Evolutionary conservation across 179 eudicot species (phyloP).

Genomic region (Dionaea muscipula): DNA sequence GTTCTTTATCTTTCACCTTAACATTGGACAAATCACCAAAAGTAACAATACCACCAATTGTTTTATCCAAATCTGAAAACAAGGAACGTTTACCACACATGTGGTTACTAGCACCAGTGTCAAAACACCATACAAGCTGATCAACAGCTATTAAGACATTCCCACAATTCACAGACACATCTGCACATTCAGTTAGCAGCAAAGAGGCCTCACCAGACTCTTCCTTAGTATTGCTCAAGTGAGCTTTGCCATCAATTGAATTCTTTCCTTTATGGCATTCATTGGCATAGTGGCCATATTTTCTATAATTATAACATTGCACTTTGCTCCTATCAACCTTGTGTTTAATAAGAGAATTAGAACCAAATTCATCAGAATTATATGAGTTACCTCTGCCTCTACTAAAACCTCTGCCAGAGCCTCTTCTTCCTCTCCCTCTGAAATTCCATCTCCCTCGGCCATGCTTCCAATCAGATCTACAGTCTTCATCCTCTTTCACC

Average conservation of each 20-base stretch:
- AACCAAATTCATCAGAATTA: not conserved
- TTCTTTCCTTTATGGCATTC: no score
- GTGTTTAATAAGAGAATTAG: no score
- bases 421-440: not conserved
- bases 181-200: no score
- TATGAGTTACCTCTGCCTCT: not conserved
- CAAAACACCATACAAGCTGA: conserved; percentile 11
- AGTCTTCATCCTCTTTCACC: no score
- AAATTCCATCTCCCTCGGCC: not conserved
- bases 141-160: not conserved
- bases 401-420: not conserved
- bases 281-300: no score
- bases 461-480: not conserved
- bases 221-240: no score
- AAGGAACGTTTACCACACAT: conserved; percentile 6
- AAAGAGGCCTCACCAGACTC: no score
- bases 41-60: no score
- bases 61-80: conserved; percentile 3
- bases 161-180: no score
- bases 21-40: not conserved
- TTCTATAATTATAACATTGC: conserved; percentile 5
- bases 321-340: not conserved
- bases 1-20: conserved; percentile 9
- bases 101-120: conserved; percentile 17
- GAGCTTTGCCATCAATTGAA: no score